Conservation (phyloP, 2,329 filamentous ascomycete genomes). For the Epichloe hybrida region DNA sequence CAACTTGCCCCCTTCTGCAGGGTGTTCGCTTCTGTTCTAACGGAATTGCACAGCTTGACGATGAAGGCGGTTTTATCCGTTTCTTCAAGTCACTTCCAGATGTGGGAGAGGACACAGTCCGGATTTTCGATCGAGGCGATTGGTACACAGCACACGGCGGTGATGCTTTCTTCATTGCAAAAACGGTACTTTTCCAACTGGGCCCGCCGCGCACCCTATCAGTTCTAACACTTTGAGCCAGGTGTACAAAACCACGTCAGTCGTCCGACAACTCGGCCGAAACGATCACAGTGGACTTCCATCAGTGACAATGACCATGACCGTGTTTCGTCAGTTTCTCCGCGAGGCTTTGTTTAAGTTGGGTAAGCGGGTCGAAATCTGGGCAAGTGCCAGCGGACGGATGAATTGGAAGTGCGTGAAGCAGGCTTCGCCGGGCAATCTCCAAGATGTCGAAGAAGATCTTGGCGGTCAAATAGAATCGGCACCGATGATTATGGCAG, state of each 20-base stretch:
- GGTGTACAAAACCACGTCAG: conserved; percentile 97
- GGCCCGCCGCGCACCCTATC: background rate
- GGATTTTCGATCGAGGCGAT: conserved; percentile 87
- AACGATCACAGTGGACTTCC: conserved; percentile 73
- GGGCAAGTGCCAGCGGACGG: conserved; percentile 58
- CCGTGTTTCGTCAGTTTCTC: conserved; percentile 90
- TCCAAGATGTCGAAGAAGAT: conserved; percentile 95
- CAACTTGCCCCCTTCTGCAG: background rate
- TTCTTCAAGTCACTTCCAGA: conserved; percentile 80
- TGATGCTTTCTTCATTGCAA: conserved; percentile 72
- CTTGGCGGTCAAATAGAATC: conserved; percentile 75
- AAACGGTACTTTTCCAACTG: conserved; percentile 41
- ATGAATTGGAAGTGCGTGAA: conserved; percentile 90
- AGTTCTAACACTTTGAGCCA: conserved; percentile 17
- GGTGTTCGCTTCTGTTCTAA: background rate
- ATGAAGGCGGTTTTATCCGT: conserved; percentile 92
- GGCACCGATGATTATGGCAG: conserved; percentile 85
- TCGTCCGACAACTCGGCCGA: conserved; percentile 77
- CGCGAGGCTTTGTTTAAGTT: conserved; percentile 86
- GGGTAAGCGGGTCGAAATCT: conserved; percentile 85
- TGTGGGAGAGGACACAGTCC: conserved; percentile 60
- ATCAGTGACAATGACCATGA: conserved; percentile 90
- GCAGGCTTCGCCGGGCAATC: conserved; percentile 85
- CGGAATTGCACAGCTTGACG: conserved; percentile 55
- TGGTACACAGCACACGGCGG: conserved; percentile 91